Evolutionary conservation across 208 protist species (phyloP), one percentile per base, ranked within the genome.

Genomic region (Leishmania lainsoni): DNA sequence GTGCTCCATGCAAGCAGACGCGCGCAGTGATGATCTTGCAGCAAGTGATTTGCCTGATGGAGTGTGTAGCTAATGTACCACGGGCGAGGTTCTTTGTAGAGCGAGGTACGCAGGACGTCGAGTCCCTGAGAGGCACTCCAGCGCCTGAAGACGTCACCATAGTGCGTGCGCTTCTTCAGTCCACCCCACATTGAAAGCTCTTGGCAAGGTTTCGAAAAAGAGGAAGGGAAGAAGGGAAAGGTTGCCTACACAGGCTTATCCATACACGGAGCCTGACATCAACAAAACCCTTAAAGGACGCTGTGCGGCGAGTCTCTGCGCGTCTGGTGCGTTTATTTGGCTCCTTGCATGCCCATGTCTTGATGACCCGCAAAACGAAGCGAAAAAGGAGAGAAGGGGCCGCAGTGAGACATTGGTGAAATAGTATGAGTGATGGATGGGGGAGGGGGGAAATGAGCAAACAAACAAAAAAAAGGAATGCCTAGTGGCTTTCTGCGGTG

Each of bases 51-150:
- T 68, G 90, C 85, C 66, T 92, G 83, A 74, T 98, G 93, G 9
- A 96, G 87, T 9, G 83, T 58, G 79, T 91, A 96, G 54, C 86
- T 90, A 1, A 96, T 61, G 76, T 92, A 93, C 93, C 94, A 98
- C 76, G 94, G 94, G 8, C 94, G 90, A 3, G 94, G 94, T 82
- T 98, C 94, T 39, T 86, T 83, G 83, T 87, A 95, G 35, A 98
- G 81, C 22, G 83, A 75, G 20, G 66, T 70, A 22, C 94, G 86
- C 45, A 98, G 76, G 45, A 79, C 86, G 17, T 98, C 93, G 8
- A 98, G 73, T 0, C 89, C 87, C 39, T 91, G 88, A 4, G 85
- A 90, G 45, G 90, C 91, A 76, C 86, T 94, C 93, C 94, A 98
- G 20, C 83, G 75, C 22, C 85, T 87, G 75, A 98, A 96, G 14